A percentile compares a stretch with the other conserved stretches of the same genome.
Evolutionary conservation across 805 yeast species (phyloP).

Genomic region (Saturnispora dispora): DNA sequence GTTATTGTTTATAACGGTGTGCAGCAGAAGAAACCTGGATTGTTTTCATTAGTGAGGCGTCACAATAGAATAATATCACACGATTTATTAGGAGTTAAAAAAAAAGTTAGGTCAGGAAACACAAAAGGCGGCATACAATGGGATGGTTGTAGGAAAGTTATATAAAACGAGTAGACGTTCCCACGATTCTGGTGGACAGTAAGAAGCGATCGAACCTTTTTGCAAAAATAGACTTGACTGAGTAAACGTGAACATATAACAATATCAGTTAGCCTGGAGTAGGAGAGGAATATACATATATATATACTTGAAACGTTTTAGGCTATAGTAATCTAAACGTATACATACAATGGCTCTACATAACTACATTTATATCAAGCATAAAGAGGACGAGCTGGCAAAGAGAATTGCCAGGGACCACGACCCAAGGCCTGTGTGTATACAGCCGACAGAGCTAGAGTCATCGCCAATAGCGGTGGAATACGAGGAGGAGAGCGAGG

Average conservation of each 20-base stretch:
- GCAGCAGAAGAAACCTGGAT: background rate
- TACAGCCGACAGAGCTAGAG: background rate
- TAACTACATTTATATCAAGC: slow-evolving; percentile 36
- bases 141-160: background rate
- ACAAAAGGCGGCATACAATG: background rate
- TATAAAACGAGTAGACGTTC: background rate
- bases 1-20: background rate
- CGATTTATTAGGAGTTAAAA: background rate
- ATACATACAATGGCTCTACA: slow-evolving; percentile 32
- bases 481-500: slow-evolving; percentile 4
- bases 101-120: background rate
- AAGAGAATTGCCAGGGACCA: slow-evolving; percentile 31
- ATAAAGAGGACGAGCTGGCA: slow-evolving; percentile 26
- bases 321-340: background rate
- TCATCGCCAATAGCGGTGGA: background rate
- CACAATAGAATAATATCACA: background rate
- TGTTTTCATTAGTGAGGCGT: background rate
- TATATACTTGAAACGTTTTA: background rate
- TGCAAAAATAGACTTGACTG: too few species aligned
- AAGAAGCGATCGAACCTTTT: background rate
- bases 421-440: slow-evolving; percentile 22
- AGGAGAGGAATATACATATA: background rate
- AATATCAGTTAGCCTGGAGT: too few species aligned
- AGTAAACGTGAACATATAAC: too few species aligned
- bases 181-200: background rate